phyloP scores from a whole-genome alignment of 495 filamentous ascomycete genomes.

The Neurospora tetrasperma region DNA sequence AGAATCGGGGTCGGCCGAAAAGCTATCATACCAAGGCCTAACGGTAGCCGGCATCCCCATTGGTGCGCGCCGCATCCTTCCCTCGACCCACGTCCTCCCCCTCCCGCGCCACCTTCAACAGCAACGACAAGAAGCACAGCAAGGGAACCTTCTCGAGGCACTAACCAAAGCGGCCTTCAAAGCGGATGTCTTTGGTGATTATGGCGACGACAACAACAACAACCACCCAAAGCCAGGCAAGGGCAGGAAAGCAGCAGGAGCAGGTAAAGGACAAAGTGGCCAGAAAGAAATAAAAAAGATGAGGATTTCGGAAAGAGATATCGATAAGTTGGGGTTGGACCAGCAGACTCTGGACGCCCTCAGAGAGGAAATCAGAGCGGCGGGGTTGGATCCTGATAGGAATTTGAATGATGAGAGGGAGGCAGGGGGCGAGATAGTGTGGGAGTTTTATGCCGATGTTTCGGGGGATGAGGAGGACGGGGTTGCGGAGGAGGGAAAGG shows the following conservation, averaged over 20 bases:
- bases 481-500: background rate
- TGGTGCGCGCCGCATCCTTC: slow-evolving; percentile 13
- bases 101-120: background rate
- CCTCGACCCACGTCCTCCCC: background rate
- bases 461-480: background rate
- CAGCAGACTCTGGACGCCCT: slow-evolving; percentile 55
- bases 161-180: background rate
- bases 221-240: background rate
- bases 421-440: background rate
- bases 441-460: background rate
- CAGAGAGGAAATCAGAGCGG: slow-evolving; percentile 45
- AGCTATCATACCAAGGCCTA: slow-evolving; percentile 10
- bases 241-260: slow-evolving; percentile 3
- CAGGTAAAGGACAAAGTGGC: background rate
- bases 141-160: background rate
- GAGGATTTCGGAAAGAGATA: slow-evolving; percentile 42
- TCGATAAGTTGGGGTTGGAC: slow-evolving; percentile 62
- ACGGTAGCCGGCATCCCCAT: slow-evolving; percentile 27
- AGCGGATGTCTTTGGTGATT: background rate
- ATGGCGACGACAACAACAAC: background rate
- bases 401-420: background rate
- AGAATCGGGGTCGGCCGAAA: slow-evolving; percentile 16
- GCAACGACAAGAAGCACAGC: background rate
- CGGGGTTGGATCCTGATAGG: slow-evolving; percentile 22
- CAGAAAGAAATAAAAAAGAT: slow-evolving; percentile 40